Evolutionary conservation across 73 alveolate genomes (phyloP), one percentile per base, ranked within the genome.

Genomic region (Paraurostyla sp.): DNA sequence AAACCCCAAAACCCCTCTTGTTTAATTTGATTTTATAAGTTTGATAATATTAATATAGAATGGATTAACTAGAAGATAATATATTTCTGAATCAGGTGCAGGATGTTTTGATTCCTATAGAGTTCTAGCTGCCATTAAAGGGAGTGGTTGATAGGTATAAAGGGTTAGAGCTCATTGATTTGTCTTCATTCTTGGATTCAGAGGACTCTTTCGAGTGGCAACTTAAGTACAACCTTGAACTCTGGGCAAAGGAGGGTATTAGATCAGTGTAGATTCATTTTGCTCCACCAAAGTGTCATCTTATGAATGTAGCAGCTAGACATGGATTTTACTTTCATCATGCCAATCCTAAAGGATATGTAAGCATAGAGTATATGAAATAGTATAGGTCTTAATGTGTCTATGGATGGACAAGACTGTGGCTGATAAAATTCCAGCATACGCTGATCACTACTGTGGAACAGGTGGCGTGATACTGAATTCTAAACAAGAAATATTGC

Each of bases 281-380:
- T 29, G 20, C 49, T 16, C 87, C 87, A 49, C 87, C 87, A 11
- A 46, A 75, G 48, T 75, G 87, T 33, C 69, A 76, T 46, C 54
- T 87, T 3, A 41, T 78, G 65, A 60, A 80, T 32, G 71, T 76
- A 0, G 91, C 90, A 3, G 46, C 30, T 0, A 40, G 40, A 30
- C 80, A 78, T 33, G 94, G 94, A 32, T 91, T 91, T 62, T 25
- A 86, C 46, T 62, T 91, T 78, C 96, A 91, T 52, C 93, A 90
- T 84, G 92, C 92, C 29, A 46, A 22, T 18, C 49, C 51, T 29
- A 78, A 88, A 35, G 0, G 63, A n/a, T n/a, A n/a, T n/a, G n/a
- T n/a, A n/a, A n/a, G n/a, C n/a, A n/a, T n/a, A n/a, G n/a, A n/a
- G n/a, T n/a, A n/a, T n/a, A n/a, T n/a, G n/a, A n/a, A n/a, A n/a